phyloP scores from a whole-genome alignment of 345 rosid species.

The Sonneratia alba region DNA sequence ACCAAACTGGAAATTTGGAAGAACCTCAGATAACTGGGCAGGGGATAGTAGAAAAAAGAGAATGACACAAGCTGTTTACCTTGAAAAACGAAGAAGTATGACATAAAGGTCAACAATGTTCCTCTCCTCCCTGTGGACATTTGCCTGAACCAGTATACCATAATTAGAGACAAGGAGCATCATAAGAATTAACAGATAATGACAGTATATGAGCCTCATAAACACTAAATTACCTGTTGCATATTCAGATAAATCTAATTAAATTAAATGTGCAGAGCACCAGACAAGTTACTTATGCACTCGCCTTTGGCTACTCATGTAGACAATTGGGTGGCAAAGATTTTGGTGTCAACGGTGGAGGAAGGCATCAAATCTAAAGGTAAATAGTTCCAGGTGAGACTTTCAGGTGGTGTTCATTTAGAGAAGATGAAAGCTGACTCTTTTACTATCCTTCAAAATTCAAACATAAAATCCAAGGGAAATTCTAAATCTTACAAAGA shows the following conservation, averaged over 20 bases:
- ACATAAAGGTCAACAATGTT: slow-evolving; percentile 82
- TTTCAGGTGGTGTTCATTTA: background rate
- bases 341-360: background rate
- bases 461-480: too few relatives aligned
- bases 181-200: too few relatives aligned
- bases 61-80: slow-evolving; percentile 30
- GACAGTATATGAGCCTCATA: background rate
- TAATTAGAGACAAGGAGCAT: background rate
- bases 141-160: slow-evolving; percentile 37
- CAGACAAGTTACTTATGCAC: background rate
- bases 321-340: background rate
- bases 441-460: too few relatives aligned
- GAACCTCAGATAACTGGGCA: slow-evolving; percentile 2
- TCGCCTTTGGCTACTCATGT: background rate
- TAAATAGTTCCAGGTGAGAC: background rate
- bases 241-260: background rate
- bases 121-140: slow-evolving; percentile 71
- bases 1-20: slow-evolving; percentile 50
- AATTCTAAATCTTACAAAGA: too few relatives aligned
- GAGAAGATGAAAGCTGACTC: background rate
- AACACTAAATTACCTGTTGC: background rate
- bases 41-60: background rate
- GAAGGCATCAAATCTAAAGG: too few relatives aligned
- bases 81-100: slow-evolving; percentile 79
- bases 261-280: background rate